Evolutionary conservation across 108 stramenopile species (phyloP), one percentile per base, ranked within the genome.

Genomic region (Skeletonema menzelii): DNA sequence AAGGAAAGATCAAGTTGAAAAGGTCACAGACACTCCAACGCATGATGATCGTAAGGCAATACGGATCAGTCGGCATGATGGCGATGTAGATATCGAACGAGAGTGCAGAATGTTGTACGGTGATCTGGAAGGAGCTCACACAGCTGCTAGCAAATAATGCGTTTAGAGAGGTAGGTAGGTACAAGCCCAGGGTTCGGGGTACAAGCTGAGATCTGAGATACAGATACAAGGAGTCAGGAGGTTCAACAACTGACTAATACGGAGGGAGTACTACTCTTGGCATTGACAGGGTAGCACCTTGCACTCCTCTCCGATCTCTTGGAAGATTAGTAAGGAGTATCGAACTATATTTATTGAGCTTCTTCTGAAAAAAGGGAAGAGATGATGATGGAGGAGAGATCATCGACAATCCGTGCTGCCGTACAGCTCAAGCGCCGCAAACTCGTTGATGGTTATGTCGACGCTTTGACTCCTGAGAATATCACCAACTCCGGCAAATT

Each of bases 21-120:
- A 22, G 49, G 5, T 7, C 22, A 10, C 22, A n/a, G 49, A 53
- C n/a, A 53, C 22, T 7, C 22, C 49, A 53, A 22, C 22, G 22
- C 49, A 67, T 34, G 53, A 49, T 31, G 53, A 30, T 27, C 66
- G 66, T 8, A 31, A 56, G 35, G 66, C 66, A 47, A 69, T 69
- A 57, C 57, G 56, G 38, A 69, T 69, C 68, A 69, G 34, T 56
- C 17, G 56, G 19, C 22, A 35, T 14, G 68, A 69, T 37, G 68
- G 68, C 20, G 17, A 34, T 27, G 34, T 40, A 15, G 68, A 69
- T 35, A 69, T 69, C 24, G 47, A 69, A 38, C 22, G 57, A 38
- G 68, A 69, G 34, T 69, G 57, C 56, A 56, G 68, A 10, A 69
- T 59, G 22, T 27, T 69, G n/a, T n/a, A 42, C 5, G 40, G 40